Evolutionary conservation across 345 rosid species (phyloP).

Genomic region (Gossypium sturtianum): DNA sequence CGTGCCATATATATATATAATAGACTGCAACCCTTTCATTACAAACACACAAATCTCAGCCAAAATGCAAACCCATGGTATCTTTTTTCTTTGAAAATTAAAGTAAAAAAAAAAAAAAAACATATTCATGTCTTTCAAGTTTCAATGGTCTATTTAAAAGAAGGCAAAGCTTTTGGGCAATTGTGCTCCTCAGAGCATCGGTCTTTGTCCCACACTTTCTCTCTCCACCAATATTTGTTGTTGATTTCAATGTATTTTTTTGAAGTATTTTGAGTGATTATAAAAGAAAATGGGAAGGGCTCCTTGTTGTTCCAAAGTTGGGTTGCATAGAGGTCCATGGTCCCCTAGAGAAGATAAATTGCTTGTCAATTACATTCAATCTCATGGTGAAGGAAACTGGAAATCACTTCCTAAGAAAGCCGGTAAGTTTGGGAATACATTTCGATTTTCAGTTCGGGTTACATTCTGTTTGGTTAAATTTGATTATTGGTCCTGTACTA

Average conservation of each 20-base stretch:
- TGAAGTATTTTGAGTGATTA: not conserved
- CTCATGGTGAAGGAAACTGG: not conserved
- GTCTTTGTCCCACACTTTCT: not conserved
- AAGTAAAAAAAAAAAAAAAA: not conserved
- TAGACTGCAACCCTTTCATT: not conserved
- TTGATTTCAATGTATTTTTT: not conserved
- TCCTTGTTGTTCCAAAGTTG: conserved; percentile 30
- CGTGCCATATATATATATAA: not conserved
- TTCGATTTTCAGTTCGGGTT: too few species aligned
- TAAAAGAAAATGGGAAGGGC: conserved; percentile 43
- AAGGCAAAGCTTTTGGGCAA: not conserved
- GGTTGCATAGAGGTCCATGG: not conserved
- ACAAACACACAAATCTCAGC: not conserved
- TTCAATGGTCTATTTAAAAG: not conserved
- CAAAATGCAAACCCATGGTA: not conserved
- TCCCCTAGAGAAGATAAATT: not conserved
- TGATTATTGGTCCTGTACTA: too few species aligned
- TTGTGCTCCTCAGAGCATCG: not conserved
- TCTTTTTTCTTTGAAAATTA: not conserved
- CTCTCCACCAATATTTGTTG: too few species aligned
- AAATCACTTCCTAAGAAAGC: conserved; percentile 51
- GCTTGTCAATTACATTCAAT: not conserved
- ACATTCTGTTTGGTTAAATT: too few species aligned
- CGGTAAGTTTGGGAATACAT: conserved; percentile 25
- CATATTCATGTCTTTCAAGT: not conserved